Conservation (phyloP, 2,329 filamentous ascomycete species). For the Fusarium fracticaudum region DNA sequence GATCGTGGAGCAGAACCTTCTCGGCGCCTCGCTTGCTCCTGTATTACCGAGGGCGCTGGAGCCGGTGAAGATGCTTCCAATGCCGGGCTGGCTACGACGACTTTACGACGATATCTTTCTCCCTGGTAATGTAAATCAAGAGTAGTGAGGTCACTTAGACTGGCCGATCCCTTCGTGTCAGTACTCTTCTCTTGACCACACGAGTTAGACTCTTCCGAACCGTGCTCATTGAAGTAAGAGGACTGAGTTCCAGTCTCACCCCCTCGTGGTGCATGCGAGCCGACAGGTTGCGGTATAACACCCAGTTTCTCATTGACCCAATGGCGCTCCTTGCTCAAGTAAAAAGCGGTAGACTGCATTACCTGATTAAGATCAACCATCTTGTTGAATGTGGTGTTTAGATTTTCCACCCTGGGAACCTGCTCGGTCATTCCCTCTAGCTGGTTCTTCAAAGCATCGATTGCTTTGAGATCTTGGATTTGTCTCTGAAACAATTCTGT, state of each 20-base stretch:
- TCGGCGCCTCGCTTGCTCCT: constrained; percentile 50
- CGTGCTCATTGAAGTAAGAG: background rate
- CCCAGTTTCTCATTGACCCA: constrained; percentile 45
- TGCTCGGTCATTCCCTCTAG: constrained; percentile 38
- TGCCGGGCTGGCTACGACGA: constrained; percentile 48
- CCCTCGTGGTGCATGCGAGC: background rate
- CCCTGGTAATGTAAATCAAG: background rate
- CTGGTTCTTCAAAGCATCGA: constrained; percentile 40
- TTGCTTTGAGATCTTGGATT: constrained; percentile 42
- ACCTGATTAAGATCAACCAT: constrained; percentile 42
- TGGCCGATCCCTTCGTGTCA: background rate
- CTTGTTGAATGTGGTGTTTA: constrained; percentile 40
- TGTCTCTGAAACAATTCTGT: constrained; percentile 40
- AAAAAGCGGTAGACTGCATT: constrained; percentile 44
- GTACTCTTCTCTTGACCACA: background rate
- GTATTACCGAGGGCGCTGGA: constrained; percentile 46
- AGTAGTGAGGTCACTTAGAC: background rate
- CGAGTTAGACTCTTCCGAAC: background rate
- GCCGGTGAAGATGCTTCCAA: constrained; percentile 32
- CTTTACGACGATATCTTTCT: constrained; percentile 40
- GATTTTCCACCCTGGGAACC: constrained; percentile 39
- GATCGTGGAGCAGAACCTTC: constrained; percentile 45
- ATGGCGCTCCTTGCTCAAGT: constrained; percentile 41
- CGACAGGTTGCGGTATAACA: background rate
- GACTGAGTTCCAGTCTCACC: background rate